Evolutionary conservation across 805 yeast species (phyloP).

Genomic region (Candida sithepensis): DNA sequence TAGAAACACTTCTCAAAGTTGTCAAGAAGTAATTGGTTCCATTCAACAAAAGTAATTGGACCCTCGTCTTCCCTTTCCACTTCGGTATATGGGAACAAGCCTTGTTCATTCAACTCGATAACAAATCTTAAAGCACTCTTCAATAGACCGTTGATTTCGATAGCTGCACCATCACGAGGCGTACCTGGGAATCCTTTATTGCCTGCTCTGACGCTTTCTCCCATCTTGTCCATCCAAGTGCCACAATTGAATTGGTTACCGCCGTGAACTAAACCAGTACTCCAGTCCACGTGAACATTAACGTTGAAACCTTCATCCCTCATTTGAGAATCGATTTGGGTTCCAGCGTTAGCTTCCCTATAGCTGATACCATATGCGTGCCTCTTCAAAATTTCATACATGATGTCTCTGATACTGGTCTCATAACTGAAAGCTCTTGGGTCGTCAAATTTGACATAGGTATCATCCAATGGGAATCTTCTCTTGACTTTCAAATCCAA

Average conservation of each 20-base stretch:
- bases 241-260: constrained; percentile 95
- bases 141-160: constrained; percentile 85
- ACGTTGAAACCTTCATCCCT: constrained; percentile 88
- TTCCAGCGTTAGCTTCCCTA: constrained; percentile 95
- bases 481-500: constrained; percentile 71
- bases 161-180: constrained; percentile 95
- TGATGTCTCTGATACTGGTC: constrained; percentile 66
- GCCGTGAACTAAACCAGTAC: constrained; percentile 82
- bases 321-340: constrained; percentile 86
- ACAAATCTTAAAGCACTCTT: constrained; percentile 85
- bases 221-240: constrained; percentile 99
- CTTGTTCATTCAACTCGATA: constrained; percentile 48
- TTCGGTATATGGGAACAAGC: constrained; percentile 51
- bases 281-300: constrained; percentile 78
- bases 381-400: constrained; percentile 78
- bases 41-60: constrained; percentile 52
- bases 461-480: constrained; percentile 81
- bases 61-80: constrained; percentile 62
- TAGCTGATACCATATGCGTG: constrained; percentile 87
- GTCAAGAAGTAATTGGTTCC: constrained; percentile 68
- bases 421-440: constrained; percentile 72
- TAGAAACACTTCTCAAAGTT: constrained; percentile 80
- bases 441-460: constrained; percentile 64
- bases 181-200: constrained; percentile 95
- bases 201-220: constrained; percentile 81